Evolutionary conservation across 768 basidiomycete genomes (phyloP), one percentile per base, ranked within the genome.

Genomic region (Tulasnella sp.): DNA sequence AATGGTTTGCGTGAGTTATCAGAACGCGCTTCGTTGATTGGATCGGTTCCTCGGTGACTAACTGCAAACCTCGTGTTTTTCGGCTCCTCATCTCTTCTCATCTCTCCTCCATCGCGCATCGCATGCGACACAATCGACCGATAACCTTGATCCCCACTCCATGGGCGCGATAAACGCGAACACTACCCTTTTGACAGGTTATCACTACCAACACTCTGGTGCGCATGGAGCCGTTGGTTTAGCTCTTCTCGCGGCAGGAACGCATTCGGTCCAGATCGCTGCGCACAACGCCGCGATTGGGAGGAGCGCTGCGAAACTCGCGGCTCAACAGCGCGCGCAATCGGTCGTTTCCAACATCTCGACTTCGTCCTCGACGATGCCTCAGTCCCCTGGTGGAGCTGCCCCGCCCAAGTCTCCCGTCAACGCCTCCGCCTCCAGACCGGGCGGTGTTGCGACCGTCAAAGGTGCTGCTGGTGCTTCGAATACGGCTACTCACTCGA

Each of bases 191-290:
- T n/a, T 42, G 71, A 38, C n/a, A 85, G 83, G 85, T 80, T 99
- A 99, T 79, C 97, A 99, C 83, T 99, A 98, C 82, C 93, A 96
- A 83, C 97, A 99, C 83, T 92, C 92, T 29, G 97, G 96, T 14
- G 94, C 96, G 58, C 97, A 99, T 83, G 97, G 97, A 3, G 91
- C 92, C 7, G 87, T 94, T 54, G 97, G 97, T 6, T 86, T 98
- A 0, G 89, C 90, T 64, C 84, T 97, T 80, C 87, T 98, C 64
- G 93, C 93, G 67, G 82, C 84, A 67, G 84, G 84, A 34, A 82
- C 82, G n/a, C 84, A 85, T 72, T 83, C 83, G 17, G 79, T 81
- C 40, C 83, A 82, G 14, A 79, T 80, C 38, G 78, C 77, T 52
- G 75, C 75, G 25, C 67, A 68, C 40, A 76, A 76, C 67, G 75